Conservation (phyloP, 2,329 filamentous ascomycete species). For the Helotiales sp. region DNA sequence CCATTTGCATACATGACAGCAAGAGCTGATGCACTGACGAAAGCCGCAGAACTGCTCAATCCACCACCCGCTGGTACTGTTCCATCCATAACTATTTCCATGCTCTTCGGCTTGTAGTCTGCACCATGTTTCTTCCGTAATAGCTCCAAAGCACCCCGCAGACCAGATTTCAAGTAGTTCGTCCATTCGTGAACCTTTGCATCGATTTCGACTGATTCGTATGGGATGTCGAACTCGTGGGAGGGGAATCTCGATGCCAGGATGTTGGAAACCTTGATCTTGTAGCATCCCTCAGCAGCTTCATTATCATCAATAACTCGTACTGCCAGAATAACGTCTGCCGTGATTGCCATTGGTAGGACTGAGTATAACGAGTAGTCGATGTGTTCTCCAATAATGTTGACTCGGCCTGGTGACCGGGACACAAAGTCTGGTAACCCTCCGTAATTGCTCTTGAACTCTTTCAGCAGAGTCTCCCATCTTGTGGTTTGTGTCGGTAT, state of each 20-base stretch:
- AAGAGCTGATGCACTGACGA: constrained; percentile 86
- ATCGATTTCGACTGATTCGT: constrained; percentile 74
- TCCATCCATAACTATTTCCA: constrained; percentile 89
- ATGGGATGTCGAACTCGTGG: constrained; percentile 71
- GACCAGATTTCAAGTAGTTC: constrained; percentile 96
- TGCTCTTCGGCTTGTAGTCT: constrained; percentile 67
- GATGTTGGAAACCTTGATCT: constrained; percentile 78
- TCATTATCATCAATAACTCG: constrained; percentile 47
- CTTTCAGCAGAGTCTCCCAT: constrained; percentile 72
- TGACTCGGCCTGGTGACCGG: constrained; percentile 90
- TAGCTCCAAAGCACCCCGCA: constrained; percentile 78
- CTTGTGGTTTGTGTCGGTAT: constrained; percentile 66
- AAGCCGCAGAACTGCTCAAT: constrained; percentile 89
- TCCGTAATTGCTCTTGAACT: constrained; percentile 71
- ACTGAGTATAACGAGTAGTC: constrained; percentile 98
- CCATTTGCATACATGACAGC: constrained; percentile 87
- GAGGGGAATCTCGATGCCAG: constrained; percentile 72
- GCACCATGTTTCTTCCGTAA: constrained; percentile 64
- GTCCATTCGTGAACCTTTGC: constrained; percentile 87
- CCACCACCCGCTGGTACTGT: constrained; percentile 91
- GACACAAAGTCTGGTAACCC: constrained; percentile 76
- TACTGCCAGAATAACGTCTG: constrained; percentile 87
- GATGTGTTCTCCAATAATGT: constrained; percentile 99
- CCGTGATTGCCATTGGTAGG: constrained; percentile 90
- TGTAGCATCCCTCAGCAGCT: constrained; percentile 55